Evolutionary conservation across 2,329 filamentous ascomycete genomes (phyloP), one percentile per base, ranked within the genome.

Genomic region (Ceratocystis colombiana): DNA sequence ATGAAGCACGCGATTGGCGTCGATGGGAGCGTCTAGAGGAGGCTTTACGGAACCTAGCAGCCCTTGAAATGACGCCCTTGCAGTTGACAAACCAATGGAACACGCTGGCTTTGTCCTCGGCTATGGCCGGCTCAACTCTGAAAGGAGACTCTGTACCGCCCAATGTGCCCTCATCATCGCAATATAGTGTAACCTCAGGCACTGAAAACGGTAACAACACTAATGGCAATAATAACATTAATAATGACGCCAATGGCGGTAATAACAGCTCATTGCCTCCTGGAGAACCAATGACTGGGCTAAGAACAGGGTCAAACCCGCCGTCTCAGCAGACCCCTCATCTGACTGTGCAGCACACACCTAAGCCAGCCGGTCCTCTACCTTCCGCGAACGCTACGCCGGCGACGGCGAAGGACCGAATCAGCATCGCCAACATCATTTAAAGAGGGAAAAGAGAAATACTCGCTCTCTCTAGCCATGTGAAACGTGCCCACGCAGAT

Each of bases 11-110:
- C 64, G 86, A 88, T 61, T 95, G 90, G 89, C 85, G 86, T 64
- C 89, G 89, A 1, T 96, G 92, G 92, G 83, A 84, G 25, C 82
- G 83, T 68, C 78, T 96, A 15, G 87, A 94, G 71, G 79, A 72
- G 8, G 67, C 67, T 61, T 64, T 68, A 28, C 5, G 59, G 7
- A 48, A 68, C 20, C 53, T 68, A 15, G 62, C 41, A 20, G 33
- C 50, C 17, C 61, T 37, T n/a, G 66, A 64, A 15, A 44, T 65
- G 66, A 50, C 48, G 25, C 62, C 61, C 3, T 64, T 61, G 41
- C 65, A 55, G 25, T 46, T 66, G 28, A 67, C 28, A 12, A 61
- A 17, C 48, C 69, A 61, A 37, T n/a, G 72, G 71, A 8, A 68
- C 55, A 59, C 55, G 25, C 22, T 33, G 17, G 15, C 55, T 20